Conservation (phyloP, 805 yeast species). For the Debaryomyces hansenii region DNA sequence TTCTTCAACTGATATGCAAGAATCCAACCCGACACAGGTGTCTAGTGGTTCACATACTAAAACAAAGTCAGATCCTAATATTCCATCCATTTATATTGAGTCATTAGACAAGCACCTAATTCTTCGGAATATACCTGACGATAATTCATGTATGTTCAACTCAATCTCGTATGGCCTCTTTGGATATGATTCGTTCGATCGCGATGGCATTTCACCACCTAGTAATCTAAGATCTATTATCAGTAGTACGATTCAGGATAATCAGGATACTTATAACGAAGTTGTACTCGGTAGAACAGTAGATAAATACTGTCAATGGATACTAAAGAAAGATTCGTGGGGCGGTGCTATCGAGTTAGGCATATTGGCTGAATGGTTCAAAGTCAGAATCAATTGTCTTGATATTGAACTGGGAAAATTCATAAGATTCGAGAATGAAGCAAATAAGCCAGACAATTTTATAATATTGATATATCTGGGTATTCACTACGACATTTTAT, state of each 20-base stretch:
- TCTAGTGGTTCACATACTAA: conserved; percentile 1
- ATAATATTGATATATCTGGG: conserved; percentile 66
- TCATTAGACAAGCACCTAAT: conserved; percentile 35
- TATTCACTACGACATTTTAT: conserved; percentile 69
- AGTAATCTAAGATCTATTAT: conserved; percentile 53
- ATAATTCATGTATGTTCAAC: conserved; percentile 75
- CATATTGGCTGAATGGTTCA: conserved; percentile 54
- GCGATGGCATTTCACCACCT: conserved; percentile 37
- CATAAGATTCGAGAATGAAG: conserved; percentile 47
- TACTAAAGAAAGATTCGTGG: conserved; percentile 60
- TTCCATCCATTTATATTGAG: conserved; percentile 23
- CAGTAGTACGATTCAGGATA: conserved; percentile 41
- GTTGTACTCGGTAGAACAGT: conserved; percentile 56
- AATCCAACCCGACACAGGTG: conserved; percentile 1
- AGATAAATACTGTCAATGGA: conserved; percentile 60
- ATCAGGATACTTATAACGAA: conserved; percentile 46
- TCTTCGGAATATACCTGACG: conserved; percentile 67
- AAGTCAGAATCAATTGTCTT: conserved; percentile 54
- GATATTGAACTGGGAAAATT: conserved; percentile 64
- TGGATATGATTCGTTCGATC: conserved; percentile 29
- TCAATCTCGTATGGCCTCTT: conserved; percentile 55
- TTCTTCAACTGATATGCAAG: conserved; percentile 1
- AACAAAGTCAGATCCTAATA: conserved; percentile 12
- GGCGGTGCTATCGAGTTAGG: conserved; percentile 82
- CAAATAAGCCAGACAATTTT: conserved; percentile 38